Base-by-base conservation (phyloP, 192 early-diverging fungal species). In the Entophlyctis luteolus region DNA sequence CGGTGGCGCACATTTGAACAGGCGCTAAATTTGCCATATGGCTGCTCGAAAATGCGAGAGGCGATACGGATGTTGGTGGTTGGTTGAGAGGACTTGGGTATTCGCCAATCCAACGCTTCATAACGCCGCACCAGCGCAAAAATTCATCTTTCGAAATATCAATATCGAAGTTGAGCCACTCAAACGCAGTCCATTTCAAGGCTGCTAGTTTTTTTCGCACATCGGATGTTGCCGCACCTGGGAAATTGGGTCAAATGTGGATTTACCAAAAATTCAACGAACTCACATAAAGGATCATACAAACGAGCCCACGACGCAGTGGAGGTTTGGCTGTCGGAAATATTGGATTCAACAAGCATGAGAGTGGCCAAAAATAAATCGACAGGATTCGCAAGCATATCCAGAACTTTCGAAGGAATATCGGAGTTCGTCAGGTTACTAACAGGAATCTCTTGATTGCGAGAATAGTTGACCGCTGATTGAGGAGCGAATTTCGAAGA, bases 81-180 rank as follows among this genome's bases (percentile, higher is more conserved):
- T n/a, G n/a, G n/a, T n/a, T n/a, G n/a, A n/a, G n/a, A n/a, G n/a
- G n/a, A n/a, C n/a, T 45, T 16, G 49, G 49, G 29, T 27, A 10
- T 16, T 57, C 55, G 55, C 55, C 55, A 57, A 57, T 36, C 55
- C 55, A 57, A n/a, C 37, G 32, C 16, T 36, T 29, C 32, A 57
- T 35, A 14, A 57, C 23, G 16, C 29, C 55, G 31, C 55, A 57
- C 55, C 55, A 57, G 6, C 33, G 55, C 55, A 57, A 10, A 57
- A 57, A 57, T 22, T n/a, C 37, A 36, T 57, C 23, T 4, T 12
- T n/a, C 6, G 55, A 57, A 1, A 57, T 34, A 23, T 10, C 37
- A 16, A 34, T 16, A 16, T 57, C 37, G 55, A n/a, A 35, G 32
- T 57, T 36, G 29, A 57, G 33, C 6, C 27, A 57, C 37, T 57